phyloP scores from a whole-genome alignment of 179 eudicot species.

The Dionaea muscipula region DNA sequence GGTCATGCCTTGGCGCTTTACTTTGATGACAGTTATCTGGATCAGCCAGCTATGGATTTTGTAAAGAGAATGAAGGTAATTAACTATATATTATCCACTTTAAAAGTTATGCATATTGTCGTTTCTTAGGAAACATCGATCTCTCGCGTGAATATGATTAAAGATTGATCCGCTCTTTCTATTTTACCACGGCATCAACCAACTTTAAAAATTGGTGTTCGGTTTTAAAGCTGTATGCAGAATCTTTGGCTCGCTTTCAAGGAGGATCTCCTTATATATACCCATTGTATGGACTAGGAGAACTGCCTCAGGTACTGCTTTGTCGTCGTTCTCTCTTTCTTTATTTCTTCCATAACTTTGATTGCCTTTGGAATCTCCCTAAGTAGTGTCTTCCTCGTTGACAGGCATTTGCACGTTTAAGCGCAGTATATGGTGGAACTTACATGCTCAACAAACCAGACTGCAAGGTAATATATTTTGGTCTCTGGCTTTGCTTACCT shows the following conservation, averaged over 20 bases:
- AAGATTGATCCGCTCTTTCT: no score
- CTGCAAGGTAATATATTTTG: slow-evolving; percentile 36
- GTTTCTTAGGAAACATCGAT: background rate
- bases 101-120: background rate
- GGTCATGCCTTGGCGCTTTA: slow-evolving; percentile 82
- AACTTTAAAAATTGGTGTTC: background rate
- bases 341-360: slow-evolving; percentile 1
- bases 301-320: slow-evolving; percentile 61
- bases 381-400: slow-evolving; percentile 6
- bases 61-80: slow-evolving; percentile 70
- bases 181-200: background rate
- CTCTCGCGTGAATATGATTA: no score
- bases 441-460: slow-evolving; percentile 86
- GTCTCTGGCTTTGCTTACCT: no score
- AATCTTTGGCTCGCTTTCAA: slow-evolving; percentile 75
- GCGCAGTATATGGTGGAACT: slow-evolving; percentile 88
- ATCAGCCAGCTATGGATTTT: slow-evolving; percentile 57
- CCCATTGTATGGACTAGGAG: slow-evolving; percentile 79
- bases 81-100: background rate
- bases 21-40: slow-evolving; percentile 50
- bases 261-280: slow-evolving; percentile 79
- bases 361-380: background rate
- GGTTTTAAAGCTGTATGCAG: slow-evolving; percentile 55
- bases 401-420: slow-evolving; percentile 80
- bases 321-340: background rate